Conservation (phyloP, 495 filamentous ascomycete genomes). For the Margaritispora aquatica region DNA sequence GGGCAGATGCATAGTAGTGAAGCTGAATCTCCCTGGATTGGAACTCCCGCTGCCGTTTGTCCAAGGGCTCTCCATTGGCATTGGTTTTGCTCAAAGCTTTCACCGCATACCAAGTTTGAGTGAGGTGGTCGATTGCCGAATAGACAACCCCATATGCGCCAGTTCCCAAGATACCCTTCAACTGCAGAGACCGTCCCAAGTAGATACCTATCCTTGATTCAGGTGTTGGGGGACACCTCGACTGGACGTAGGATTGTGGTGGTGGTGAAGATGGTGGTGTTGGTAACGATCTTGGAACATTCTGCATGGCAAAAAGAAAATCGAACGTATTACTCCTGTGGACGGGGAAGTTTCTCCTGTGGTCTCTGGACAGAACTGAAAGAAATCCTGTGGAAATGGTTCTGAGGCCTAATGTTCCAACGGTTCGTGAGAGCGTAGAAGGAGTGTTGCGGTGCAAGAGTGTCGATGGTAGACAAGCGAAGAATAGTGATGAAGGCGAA, state of each 20-base stretch:
- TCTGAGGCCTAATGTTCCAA: not conserved
- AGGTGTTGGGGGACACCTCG: slow-evolving; percentile 14
- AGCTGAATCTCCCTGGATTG: slow-evolving; percentile 90
- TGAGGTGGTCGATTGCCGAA: slow-evolving; percentile 82
- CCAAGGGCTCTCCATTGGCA: slow-evolving; percentile 63
- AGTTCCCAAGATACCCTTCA: slow-evolving; percentile 65
- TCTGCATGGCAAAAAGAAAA: slow-evolving; percentile 23
- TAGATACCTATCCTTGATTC: slow-evolving; percentile 23
- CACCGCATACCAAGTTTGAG: slow-evolving; percentile 80
- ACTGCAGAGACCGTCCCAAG: slow-evolving; percentile 20
- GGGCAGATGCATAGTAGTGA: slow-evolving; percentile 80
- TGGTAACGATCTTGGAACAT: slow-evolving; percentile 2
- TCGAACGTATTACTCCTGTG: slow-evolving; percentile 10
- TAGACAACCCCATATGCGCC: slow-evolving; percentile 98
- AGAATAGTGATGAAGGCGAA: slow-evolving; percentile 7
- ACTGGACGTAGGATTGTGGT: not conserved
- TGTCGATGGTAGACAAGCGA: slow-evolving; percentile 7
- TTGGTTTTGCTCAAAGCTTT: slow-evolving; percentile 90
- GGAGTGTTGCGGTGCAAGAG: slow-evolving; percentile 5
- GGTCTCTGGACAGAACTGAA: slow-evolving; percentile 10
- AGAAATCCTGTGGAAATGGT: slow-evolving; percentile 8
- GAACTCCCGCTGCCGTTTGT: slow-evolving; percentile 80
- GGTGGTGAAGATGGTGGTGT: slow-evolving; percentile 14
- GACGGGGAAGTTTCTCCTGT: not conserved
- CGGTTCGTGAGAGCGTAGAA: not conserved